Percentiles rank a stretch among this genome's conserved stretches.
Evolutionary conservation across 768 basidiomycete genomes (phyloP).

Genomic region (Mycena vulgaris): DNA sequence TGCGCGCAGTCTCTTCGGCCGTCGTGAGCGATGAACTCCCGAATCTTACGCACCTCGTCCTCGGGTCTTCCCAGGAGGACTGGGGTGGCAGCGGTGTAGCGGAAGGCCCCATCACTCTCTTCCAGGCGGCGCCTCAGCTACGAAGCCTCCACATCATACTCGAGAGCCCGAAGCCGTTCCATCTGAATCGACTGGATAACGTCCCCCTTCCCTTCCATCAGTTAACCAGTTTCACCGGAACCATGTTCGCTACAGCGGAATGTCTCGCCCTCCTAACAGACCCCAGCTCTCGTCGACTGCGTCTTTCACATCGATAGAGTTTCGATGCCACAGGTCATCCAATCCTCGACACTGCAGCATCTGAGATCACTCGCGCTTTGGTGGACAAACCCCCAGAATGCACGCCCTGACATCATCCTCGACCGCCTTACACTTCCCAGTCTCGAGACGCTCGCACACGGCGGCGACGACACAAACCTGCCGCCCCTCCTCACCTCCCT

Average conservation of each 20-base stretch:
- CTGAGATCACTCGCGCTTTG: conserved; percentile 21
- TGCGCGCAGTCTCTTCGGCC: not conserved
- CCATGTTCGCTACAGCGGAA: conserved; percentile 9
- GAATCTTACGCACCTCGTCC: conserved; percentile 8
- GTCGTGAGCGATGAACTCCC: not conserved
- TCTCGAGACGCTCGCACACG: conserved; percentile 8
- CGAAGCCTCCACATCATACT: conserved; percentile 24
- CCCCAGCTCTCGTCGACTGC: conserved; percentile 20
- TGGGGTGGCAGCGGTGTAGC: not conserved
- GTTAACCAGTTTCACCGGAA: conserved; percentile 26
- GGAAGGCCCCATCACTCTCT: conserved; percentile 11
- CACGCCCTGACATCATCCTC: not conserved
- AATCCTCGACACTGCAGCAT: not conserved
- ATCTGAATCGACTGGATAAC: conserved; percentile 1
- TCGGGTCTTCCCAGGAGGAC: conserved; percentile 5
- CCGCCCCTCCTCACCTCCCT: not conserved
- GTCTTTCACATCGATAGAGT: conserved; percentile 1
- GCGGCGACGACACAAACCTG: not conserved
- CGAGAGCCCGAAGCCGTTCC: not conserved
- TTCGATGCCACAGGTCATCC: not conserved
- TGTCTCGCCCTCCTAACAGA: conserved; percentile 1
- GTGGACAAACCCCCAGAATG: not conserved
- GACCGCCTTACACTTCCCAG: not conserved
- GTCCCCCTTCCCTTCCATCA: conserved; percentile 13
- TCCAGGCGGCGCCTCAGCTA: conserved; percentile 9